phyloP scores from a whole-genome alignment of 495 filamentous ascomycete species.

The Podospora fimiseda region DNA sequence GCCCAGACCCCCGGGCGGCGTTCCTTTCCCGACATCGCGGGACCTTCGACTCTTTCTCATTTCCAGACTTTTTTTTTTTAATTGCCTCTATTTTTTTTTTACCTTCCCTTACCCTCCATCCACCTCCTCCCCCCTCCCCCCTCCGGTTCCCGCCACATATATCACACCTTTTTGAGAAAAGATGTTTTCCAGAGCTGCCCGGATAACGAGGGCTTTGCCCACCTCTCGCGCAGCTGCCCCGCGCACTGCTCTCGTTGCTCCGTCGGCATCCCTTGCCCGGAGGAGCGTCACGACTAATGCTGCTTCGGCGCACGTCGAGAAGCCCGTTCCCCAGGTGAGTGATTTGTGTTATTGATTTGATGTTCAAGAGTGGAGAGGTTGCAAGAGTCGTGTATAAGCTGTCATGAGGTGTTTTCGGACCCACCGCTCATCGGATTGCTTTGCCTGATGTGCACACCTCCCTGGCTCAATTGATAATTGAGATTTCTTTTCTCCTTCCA shows the following conservation, averaged over 20 bases:
- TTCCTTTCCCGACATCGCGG: slow-evolving; percentile 7
- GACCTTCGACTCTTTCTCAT: neutral
- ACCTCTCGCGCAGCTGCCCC: slow-evolving; percentile 28
- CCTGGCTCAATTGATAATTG: neutral
- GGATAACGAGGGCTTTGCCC: slow-evolving; percentile 41
- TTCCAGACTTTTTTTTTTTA: neutral
- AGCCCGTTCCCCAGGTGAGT: slow-evolving; percentile 63
- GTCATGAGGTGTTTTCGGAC: slow-evolving; percentile 1
- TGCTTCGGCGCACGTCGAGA: slow-evolving; percentile 82
- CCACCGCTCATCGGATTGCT: too few species aligned
- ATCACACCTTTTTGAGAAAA: slow-evolving; percentile 12
- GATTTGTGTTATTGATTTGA: neutral
- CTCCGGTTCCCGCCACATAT: neutral
- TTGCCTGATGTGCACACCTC: too few species aligned
- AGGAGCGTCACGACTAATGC: slow-evolving; percentile 89
- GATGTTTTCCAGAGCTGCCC: slow-evolving; percentile 51
- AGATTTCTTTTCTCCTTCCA: neutral
- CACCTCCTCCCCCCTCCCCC: neutral
- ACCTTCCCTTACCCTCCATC: neutral
- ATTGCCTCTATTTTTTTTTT: neutral
- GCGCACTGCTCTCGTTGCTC: slow-evolving; percentile 25
- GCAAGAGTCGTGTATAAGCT: neutral
- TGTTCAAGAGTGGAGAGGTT: neutral
- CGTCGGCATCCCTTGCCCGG: slow-evolving; percentile 45
- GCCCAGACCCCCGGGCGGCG: too few species aligned